phyloP scores from a whole-genome alignment of 108 stramenopile species.

The Nitzschia putrida region DNA sequence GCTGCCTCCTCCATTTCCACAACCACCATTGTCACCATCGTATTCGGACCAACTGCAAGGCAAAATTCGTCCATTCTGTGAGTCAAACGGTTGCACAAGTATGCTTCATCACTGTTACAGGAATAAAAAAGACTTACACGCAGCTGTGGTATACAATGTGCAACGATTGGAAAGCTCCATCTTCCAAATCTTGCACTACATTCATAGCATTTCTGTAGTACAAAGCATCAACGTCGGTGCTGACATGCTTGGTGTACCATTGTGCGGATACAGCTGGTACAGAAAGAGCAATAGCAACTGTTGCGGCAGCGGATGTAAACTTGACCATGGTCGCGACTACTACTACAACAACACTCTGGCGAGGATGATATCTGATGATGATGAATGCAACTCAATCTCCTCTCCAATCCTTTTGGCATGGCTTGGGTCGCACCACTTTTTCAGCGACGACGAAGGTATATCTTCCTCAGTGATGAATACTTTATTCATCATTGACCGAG shows the following conservation, averaged over 20 bases:
- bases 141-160: conserved; percentile 32
- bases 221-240: conserved; percentile 8
- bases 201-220: conserved; percentile 18
- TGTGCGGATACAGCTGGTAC: not conserved
- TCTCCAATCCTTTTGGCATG: too few relatives aligned
- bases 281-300: conserved; percentile 1
- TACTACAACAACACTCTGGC: not conserved
- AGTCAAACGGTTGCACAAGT: too few relatives aligned
- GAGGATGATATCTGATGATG: too few relatives aligned
- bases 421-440: too few relatives aligned
- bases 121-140: conserved; percentile 23
- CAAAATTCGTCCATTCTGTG: too few relatives aligned
- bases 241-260: too few relatives aligned
- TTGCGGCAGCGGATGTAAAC: not conserved
- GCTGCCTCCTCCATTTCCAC: conserved; percentile 27
- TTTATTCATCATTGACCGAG: too few relatives aligned
- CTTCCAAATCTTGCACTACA: conserved; percentile 18
- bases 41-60: conserved; percentile 44
- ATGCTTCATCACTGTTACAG: too few relatives aligned
- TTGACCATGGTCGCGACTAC: not conserved
- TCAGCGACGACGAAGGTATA: too few relatives aligned
- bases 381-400: too few relatives aligned
- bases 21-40: conserved; percentile 29
- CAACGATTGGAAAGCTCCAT: conserved; percentile 10
- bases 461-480: too few relatives aligned